Evolutionary conservation across 805 yeast species (phyloP).

Genomic region (Metschnikowia similis): DNA sequence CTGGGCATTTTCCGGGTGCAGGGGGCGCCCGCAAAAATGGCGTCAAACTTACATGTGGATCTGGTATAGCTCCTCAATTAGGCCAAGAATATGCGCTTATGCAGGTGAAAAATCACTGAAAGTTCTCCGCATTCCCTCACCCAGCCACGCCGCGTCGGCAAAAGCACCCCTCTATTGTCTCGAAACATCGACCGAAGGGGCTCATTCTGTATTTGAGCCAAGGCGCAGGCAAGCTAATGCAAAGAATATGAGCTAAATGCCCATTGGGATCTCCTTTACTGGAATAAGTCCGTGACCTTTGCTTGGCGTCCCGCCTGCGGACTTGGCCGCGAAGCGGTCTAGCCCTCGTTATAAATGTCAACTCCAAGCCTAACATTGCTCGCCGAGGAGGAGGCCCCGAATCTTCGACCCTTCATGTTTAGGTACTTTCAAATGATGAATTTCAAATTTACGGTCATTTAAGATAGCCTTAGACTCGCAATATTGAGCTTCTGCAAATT

Average conservation of each 20-base stretch:
- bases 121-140: neutral
- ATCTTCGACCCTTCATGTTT: no score
- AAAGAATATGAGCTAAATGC: no score
- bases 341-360: neutral
- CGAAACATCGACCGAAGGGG: no score
- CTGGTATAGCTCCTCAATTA: neutral
- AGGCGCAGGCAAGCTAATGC: no score
- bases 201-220: no score
- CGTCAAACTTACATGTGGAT: neutral
- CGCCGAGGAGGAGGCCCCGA: neutral
- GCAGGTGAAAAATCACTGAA: neutral
- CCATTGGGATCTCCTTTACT: no score
- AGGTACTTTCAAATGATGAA: no score
- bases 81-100: slow-evolving; percentile 1
- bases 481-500: no score
- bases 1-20: slow-evolving; percentile 3
- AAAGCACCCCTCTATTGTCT: neutral
- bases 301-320: neutral
- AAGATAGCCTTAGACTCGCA: no score
- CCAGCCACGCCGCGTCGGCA: neutral
- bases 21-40: neutral
- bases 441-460: no score
- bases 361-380: neutral
- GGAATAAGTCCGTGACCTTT: neutral
- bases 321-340: neutral